Evolutionary conservation across 1,139 yeast genomes (phyloP), one percentile per base, ranked within the genome.

Genomic region (Yamadazyma oceani): DNA sequence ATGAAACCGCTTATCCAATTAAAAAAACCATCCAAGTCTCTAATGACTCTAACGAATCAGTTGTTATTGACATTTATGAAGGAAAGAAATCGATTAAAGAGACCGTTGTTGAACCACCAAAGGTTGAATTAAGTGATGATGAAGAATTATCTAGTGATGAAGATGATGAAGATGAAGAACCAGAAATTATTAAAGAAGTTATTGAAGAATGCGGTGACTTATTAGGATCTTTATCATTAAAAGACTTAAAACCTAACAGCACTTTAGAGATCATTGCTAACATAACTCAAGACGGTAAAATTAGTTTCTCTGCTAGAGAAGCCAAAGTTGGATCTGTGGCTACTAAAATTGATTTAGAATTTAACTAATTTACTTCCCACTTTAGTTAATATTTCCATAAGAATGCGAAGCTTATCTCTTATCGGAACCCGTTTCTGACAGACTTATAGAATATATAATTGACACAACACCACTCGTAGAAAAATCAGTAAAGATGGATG

Each of bases 1-100:
- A 83, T 35, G 94, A 89, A 69, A 87, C 98, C 39, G 88, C 97
- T 24, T 81, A 83, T 64, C 99, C 99, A 49, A 85, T 87, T 59
- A 86, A 89, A 66, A 87, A 84, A 66, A 69, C 89, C 19, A 55
- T 85, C 44, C 71, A 78, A 41, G 75, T 90, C 46, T 72, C 79
- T 49, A 81, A 83, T 52, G 84, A 84, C 42, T 71, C 62, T 24
- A 64, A 75, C 40, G 73, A 85, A 35, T 79, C 80, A 44, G 85
- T 82, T 30, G 69, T 78, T 38, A 62, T 92, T 44, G 82, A 82
- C 57, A 75, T 92, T 50, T 86, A 74, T 60, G 97, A 94, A 70
- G 97, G 96, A 60, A 81, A 81, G 56, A 75, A 85, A 57, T 78
- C 84, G 48, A 71, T 90, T 54, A 82, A 82, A 63, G 94, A 87